Evolutionary conservation across 2,329 filamentous ascomycete species (phyloP).

Genomic region (Fusarium poae): DNA sequence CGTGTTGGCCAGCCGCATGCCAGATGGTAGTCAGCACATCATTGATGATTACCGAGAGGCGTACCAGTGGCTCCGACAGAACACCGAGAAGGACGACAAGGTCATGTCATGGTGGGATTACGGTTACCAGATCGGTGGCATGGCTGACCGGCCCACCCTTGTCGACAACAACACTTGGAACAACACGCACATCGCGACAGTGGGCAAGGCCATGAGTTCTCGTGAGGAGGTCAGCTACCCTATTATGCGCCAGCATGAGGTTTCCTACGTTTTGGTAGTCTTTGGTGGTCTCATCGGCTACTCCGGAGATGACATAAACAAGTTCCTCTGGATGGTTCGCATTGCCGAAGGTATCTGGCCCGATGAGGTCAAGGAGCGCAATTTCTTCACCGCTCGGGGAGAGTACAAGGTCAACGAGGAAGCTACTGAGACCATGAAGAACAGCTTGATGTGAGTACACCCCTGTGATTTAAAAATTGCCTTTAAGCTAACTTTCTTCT

Average conservation of each 20-base stretch:
- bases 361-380: conserved; percentile 97
- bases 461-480: background rate
- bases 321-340: conserved; percentile 99
- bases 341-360: conserved; percentile 99
- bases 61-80: conserved; percentile 99
- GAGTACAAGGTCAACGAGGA: conserved; percentile 96
- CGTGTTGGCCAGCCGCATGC: conserved; percentile 90
- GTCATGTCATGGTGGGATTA: conserved; percentile 99
- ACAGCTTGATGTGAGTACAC: conserved; percentile 93
- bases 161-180: conserved; percentile 99
- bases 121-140: conserved; percentile 98
- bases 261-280: conserved; percentile 97
- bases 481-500: conserved; percentile 27
- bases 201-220: conserved; percentile 98
- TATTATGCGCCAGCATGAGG: conserved; percentile 98
- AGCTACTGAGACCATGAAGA: conserved; percentile 97
- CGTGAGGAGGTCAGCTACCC: conserved; percentile 98
- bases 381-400: conserved; percentile 93
- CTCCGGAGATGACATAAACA: conserved; percentile 99
- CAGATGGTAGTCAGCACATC: conserved; percentile 96
- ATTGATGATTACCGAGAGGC: conserved; percentile 99
- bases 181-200: conserved; percentile 99
- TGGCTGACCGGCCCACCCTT: conserved; percentile 96
- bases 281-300: conserved; percentile 97
- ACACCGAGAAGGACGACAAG: conserved; percentile 94